Percentiles rank a stretch among this genome's conserved stretches.
These are phyloP conservation scores for Ceratocystis harringtonii DNA, from an alignment of 2,329 filamentous ascomycete species.

Conservation along the genomic window DNA sequence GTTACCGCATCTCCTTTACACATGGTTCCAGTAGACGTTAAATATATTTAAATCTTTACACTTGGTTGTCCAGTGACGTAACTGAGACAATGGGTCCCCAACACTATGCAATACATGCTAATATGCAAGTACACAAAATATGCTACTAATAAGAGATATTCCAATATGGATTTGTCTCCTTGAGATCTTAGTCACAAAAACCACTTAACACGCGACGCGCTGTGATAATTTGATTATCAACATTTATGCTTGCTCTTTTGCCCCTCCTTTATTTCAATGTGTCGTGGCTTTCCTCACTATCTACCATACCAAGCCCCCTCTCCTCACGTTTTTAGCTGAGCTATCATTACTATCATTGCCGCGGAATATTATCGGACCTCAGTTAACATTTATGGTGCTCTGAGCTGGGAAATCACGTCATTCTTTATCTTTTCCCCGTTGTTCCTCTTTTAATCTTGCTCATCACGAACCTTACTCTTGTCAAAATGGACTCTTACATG, in stretches of 20 bases:
- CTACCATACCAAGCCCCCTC: too few relatives aligned
- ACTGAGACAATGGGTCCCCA: neutral
- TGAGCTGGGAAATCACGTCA: neutral
- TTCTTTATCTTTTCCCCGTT: neutral
- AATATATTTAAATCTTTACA: neutral
- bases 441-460: neutral
- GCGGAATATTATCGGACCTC: neutral
- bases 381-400: neutral
- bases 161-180: neutral
- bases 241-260: constrained; percentile 3
- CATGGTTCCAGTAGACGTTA: too few relatives aligned
- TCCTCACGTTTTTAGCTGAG: neutral
- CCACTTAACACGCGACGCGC: constrained; percentile 17
- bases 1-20: neutral
- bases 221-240: neutral
- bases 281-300: neutral
- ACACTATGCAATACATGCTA: neutral
- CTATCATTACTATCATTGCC: neutral
- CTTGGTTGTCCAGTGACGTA: neutral
- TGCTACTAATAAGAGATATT: neutral
- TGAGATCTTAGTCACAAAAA: neutral
- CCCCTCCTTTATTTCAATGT: constrained; percentile 13
- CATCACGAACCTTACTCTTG: neutral
- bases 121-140: neutral
- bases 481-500: constrained; percentile 54